Conservation (phyloP, 2,329 filamentous ascomycete species). For the Colletotrichum neosansevieriae region DNA sequence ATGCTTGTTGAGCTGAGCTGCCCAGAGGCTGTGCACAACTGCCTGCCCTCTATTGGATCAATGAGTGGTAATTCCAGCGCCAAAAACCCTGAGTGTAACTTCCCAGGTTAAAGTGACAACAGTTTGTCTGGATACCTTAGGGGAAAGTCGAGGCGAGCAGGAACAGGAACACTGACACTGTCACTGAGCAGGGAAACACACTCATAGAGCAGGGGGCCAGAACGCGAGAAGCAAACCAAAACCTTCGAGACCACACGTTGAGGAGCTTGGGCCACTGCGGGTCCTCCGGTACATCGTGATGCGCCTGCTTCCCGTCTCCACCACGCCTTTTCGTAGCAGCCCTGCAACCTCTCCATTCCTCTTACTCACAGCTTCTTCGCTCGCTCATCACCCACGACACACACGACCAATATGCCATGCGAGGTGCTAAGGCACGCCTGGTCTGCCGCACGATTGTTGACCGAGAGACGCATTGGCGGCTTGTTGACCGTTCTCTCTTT, state of each 20-base stretch:
- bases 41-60: not conserved
- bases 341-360: too few relatives aligned
- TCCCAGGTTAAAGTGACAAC: not conserved
- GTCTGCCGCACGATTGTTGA: constrained; percentile 25
- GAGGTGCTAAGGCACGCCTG: constrained; percentile 27
- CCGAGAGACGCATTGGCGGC: constrained; percentile 33
- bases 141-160: constrained; percentile 18
- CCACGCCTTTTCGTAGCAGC: constrained; percentile 1
- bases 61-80: not conserved
- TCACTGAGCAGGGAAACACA: not conserved
- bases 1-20: constrained; percentile 38
- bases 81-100: not conserved
- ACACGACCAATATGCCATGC: not conserved
- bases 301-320: constrained; percentile 29
- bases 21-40: constrained; percentile 12
- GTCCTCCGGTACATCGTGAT: constrained; percentile 21
- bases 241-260: constrained; percentile 42
- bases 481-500: not conserved
- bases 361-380: not conserved
- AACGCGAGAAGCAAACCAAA: not conserved
- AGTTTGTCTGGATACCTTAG: too few relatives aligned
- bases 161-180: not conserved
- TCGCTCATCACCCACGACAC: not conserved
- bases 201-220: too few relatives aligned
- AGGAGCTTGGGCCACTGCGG: constrained; percentile 42